Percentiles rank a stretch among this genome's conserved stretches.
Evolutionary conservation across 345 rosid species (phyloP).

Genomic region (Populus pruinosa): DNA sequence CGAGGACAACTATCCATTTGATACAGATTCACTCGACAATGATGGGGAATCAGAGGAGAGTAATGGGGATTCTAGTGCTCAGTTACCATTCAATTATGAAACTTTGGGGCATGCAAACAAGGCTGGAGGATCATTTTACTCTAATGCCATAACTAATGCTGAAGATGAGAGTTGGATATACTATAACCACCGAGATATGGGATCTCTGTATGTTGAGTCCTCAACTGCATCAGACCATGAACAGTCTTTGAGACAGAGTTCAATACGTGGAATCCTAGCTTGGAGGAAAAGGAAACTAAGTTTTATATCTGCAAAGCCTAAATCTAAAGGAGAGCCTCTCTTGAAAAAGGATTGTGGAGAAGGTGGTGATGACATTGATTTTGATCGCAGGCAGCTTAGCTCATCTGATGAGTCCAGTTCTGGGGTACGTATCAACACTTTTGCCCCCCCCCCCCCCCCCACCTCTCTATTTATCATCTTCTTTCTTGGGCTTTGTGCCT

Average conservation of each 20-base stretch:
- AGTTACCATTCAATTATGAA: conserved; percentile 43
- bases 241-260: conserved; percentile 17
- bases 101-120: conserved; percentile 49
- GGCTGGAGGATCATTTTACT: conserved; percentile 28
- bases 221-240: conserved; percentile 28
- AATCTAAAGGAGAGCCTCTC: conserved; percentile 57
- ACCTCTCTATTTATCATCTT: not conserved
- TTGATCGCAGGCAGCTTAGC: conserved; percentile 57
- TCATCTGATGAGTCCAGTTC: conserved; percentile 53
- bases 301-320: conserved; percentile 36
- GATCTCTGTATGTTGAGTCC: conserved; percentile 30
- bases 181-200: conserved; percentile 40
- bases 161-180: conserved; percentile 52
- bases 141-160: conserved; percentile 20
- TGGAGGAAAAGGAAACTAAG: conserved; percentile 56
- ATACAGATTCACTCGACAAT: conserved; percentile 42
- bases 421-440: conserved; percentile 23
- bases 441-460: not conserved
- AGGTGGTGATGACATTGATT: conserved; percentile 67
- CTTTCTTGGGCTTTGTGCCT: not conserved
- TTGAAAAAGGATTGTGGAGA: conserved; percentile 46
- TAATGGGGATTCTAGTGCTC: conserved; percentile 30
- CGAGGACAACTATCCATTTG: conserved; percentile 27
- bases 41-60: conserved; percentile 25
- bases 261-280: conserved; percentile 42